Conservation (phyloP, 306 rosid genomes). For the Pyrus bretschneideri region DNA sequence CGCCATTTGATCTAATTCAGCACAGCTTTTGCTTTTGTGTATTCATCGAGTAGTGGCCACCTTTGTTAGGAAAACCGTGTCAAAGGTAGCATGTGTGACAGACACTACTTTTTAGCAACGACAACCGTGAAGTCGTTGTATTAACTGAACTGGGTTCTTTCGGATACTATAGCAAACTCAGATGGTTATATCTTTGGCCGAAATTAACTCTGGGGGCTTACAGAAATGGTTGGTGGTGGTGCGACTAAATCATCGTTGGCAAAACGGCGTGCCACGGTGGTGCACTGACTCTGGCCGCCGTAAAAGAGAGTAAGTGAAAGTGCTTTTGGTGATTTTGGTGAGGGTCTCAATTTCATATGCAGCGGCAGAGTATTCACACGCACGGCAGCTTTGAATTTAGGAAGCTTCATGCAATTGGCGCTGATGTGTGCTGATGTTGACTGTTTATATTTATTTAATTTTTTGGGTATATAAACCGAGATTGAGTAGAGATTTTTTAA, state of each 20-base stretch:
- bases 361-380: neutral
- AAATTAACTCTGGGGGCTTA: neutral
- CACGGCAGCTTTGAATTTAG: neutral
- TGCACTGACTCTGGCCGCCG: neutral
- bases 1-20: constrained; percentile 26
- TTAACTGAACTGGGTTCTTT: neutral
- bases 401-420: neutral
- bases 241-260: neutral
- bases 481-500: no score
- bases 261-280: neutral
- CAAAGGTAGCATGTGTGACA: neutral
- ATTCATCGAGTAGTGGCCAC: neutral
- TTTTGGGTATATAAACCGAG: no score
- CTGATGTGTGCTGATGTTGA: neutral
- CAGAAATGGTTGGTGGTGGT: neutral
- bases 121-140: no score
- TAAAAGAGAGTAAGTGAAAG: neutral
- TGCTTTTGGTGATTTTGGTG: neutral
- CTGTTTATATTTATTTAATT: neutral
- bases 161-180: neutral
- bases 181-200: no score
- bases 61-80: neutral
- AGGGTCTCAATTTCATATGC: neutral
- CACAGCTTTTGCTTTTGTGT: neutral
- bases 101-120: no score